Conservation (phyloP, 495 filamentous ascomycete species). For the Xylaria longipes region DNA sequence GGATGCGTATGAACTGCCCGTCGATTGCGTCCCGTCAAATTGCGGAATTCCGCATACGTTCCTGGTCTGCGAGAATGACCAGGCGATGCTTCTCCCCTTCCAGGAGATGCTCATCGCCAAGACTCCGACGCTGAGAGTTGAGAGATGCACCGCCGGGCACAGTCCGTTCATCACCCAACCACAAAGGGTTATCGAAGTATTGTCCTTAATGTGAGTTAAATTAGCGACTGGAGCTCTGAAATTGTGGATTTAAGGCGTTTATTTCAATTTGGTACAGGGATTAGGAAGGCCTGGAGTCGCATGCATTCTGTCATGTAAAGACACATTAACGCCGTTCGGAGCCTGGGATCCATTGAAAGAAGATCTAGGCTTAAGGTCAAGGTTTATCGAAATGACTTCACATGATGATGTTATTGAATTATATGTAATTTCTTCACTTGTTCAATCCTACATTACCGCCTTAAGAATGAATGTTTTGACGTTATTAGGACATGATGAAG, state of each 20-base stretch:
- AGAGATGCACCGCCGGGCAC: constrained; percentile 41
- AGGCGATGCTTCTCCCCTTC: constrained; percentile 28
- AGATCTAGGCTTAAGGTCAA: neutral
- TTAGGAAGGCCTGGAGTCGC: neutral
- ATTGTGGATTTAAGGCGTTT: neutral
- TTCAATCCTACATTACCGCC: neutral
- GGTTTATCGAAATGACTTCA: neutral
- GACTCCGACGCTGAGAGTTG: constrained; percentile 29
- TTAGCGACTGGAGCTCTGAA: neutral
- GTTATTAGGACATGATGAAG: neutral
- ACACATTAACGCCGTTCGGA: neutral
- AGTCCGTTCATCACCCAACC: constrained; percentile 43
- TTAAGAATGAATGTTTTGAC: neutral
- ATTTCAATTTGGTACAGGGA: neutral
- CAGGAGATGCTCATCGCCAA: constrained; percentile 35
- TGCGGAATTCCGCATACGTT: constrained; percentile 31
- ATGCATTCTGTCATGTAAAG: neutral
- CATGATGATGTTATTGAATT: neutral
- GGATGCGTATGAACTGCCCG: constrained; percentile 22
- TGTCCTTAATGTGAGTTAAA: constrained; percentile 6
- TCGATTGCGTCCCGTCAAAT: constrained; percentile 21
- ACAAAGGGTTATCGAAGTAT: constrained; percentile 33
- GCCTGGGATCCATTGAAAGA: neutral
- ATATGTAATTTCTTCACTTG: neutral
- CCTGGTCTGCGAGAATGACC: constrained; percentile 37